A percentile compares a stretch with the other conserved stretches of the same genome.
Evolutionary conservation across 768 basidiomycete genomes (phyloP).

Genomic region (Pleurotus ostreatus): DNA sequence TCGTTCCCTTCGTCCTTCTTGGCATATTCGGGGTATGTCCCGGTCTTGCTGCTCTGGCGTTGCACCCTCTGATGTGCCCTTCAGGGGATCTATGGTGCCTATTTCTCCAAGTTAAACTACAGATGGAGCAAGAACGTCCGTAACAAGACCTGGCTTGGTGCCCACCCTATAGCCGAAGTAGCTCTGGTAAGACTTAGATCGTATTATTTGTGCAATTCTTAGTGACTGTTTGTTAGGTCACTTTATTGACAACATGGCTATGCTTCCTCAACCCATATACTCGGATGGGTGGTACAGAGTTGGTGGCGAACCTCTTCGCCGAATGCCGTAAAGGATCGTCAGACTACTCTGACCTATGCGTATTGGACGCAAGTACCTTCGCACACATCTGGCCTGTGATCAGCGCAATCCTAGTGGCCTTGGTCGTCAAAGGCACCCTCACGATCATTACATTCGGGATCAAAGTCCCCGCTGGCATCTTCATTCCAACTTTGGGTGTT

Average conservation of each 20-base stretch:
- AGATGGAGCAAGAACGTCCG: slow-evolving; percentile 84
- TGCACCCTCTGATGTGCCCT: slow-evolving; percentile 4
- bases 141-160: slow-evolving; percentile 74
- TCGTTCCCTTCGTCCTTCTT: slow-evolving; percentile 78
- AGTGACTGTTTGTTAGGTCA: slow-evolving; percentile 47
- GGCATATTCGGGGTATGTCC: slow-evolving; percentile 81
- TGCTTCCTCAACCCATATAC: slow-evolving; percentile 89
- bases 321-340: slow-evolving; percentile 71
- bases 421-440: slow-evolving; percentile 76
- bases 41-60: slow-evolving; percentile 1
- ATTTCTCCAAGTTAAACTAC: slow-evolving; percentile 88
- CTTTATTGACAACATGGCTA: slow-evolving; percentile 68
- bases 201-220: not conserved
- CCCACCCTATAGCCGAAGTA: slow-evolving; percentile 82
- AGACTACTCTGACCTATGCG: slow-evolving; percentile 66
- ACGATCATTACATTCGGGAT: slow-evolving; percentile 93
- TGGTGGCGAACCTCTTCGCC: slow-evolving; percentile 87
- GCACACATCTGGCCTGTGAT: slow-evolving; percentile 59
- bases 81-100: slow-evolving; percentile 91
- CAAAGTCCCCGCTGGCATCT: slow-evolving; percentile 89
- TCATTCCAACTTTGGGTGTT: slow-evolving; percentile 92
- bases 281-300: slow-evolving; percentile 92
- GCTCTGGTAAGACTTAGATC: slow-evolving; percentile 49
- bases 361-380: slow-evolving; percentile 54
- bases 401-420: slow-evolving; percentile 63